These are phyloP conservation scores for Pseudogymnoascus sp. DNA, from an alignment of 2,329 filamentous ascomycete genomes.

Conservation along the genomic window DNA sequence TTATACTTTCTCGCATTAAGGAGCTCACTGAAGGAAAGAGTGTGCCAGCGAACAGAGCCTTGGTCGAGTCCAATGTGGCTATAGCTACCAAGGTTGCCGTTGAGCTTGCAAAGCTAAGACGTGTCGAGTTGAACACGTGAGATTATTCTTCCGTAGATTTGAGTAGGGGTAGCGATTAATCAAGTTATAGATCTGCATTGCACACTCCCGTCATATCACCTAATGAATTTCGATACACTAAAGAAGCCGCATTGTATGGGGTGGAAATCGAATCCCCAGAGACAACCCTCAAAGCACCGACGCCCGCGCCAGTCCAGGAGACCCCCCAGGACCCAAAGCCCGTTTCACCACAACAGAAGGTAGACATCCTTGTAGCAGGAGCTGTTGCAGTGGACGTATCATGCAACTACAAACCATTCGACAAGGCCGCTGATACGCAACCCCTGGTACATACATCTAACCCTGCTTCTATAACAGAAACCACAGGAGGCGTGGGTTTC, in stretches of 20 bases:
- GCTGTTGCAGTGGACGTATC: conserved; percentile 80
- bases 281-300: neutral
- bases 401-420: conserved; percentile 56
- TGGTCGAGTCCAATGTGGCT: conserved; percentile 59
- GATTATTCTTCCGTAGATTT: conserved; percentile 22
- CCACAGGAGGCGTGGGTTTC: conserved; percentile 82
- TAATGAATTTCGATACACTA: conserved; percentile 1
- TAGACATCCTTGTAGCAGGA: conserved; percentile 79
- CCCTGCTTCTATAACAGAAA: conserved; percentile 62
- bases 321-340: neutral
- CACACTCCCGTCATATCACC: conserved; percentile 4
- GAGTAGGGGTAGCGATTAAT: conserved; percentile 4
- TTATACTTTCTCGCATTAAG: conserved; percentile 58
- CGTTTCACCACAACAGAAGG: conserved; percentile 13
- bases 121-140: conserved; percentile 30
- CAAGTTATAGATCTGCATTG: conserved; percentile 6
- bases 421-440: conserved; percentile 18
- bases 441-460: conserved; percentile 32
- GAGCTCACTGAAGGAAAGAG: conserved; percentile 56
- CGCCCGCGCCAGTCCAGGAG: neutral
- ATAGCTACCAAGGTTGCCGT: conserved; percentile 57
- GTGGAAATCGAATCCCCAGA: neutral
- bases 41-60: conserved; percentile 52
- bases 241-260: neutral
- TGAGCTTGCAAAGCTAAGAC: conserved; percentile 48